A percentile compares a stretch with the other conserved stretches of the same genome.
Conservation (phyloP, 2,329 filamentous ascomycete species). For the Myriangium duriaei region DNA sequence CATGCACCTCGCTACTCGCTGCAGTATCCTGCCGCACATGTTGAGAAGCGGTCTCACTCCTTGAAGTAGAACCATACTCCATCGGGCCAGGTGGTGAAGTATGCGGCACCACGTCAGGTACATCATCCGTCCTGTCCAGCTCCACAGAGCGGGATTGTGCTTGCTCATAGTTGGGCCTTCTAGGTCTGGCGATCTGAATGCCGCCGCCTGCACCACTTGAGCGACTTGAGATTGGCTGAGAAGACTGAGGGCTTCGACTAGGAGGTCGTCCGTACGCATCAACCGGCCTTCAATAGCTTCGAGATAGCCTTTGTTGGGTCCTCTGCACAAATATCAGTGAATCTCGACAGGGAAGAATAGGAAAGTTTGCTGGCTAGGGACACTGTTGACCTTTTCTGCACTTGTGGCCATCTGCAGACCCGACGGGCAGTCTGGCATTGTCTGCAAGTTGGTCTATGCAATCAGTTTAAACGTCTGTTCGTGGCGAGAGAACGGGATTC, state of each 20-base stretch:
- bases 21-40: conserved; percentile 1
- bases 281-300: conserved; percentile 4
- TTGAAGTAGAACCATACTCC: background rate
- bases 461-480: background rate
- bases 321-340: background rate
- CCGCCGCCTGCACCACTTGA: background rate
- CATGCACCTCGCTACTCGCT: too few relatives aligned
- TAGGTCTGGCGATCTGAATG: background rate
- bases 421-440: conserved; percentile 3
- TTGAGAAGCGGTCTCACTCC: background rate
- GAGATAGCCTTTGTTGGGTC: conserved; percentile 2
- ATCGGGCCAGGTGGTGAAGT: background rate
- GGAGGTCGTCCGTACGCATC: conserved; percentile 7
- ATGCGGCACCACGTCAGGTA: conserved; percentile 1
- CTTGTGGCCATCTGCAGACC: conserved; percentile 6
- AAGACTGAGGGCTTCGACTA: conserved; percentile 2
- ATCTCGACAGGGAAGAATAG: background rate
- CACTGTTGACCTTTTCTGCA: conserved; percentile 5
- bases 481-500: background rate
- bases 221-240: conserved; percentile 1
- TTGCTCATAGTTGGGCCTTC: conserved; percentile 1
- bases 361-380: too few relatives aligned
- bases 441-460: conserved; percentile 1
- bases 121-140: conserved; percentile 6
- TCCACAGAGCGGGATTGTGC: conserved; percentile 1